Evolutionary conservation across 495 filamentous ascomycete genomes (phyloP).

Genomic region (Penicillium flavigenum): DNA sequence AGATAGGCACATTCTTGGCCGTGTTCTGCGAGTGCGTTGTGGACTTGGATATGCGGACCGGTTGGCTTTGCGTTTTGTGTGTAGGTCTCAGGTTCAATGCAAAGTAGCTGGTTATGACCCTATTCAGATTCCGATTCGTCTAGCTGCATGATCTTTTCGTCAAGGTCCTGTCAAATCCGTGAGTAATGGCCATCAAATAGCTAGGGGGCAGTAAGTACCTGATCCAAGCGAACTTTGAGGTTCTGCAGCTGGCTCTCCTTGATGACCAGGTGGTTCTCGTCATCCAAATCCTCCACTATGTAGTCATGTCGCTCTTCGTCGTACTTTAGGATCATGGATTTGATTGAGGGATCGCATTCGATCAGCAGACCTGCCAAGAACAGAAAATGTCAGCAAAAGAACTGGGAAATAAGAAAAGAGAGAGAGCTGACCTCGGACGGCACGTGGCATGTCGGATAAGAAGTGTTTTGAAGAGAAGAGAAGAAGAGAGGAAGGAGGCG

Average conservation of each 20-base stretch:
- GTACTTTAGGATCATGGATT: conserved; percentile 73
- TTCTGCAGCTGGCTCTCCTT: conserved; percentile 66
- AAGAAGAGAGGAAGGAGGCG: background rate
- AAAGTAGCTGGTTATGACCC: background rate
- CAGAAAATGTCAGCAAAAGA: background rate
- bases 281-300: conserved; percentile 75
- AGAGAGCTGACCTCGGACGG: conserved; percentile 41
- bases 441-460: conserved; percentile 45
- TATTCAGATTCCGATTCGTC: conserved; percentile 54
- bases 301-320: conserved; percentile 66
- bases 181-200: conserved; percentile 1
- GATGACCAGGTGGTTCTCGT: conserved; percentile 65
- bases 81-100: background rate
- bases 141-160: conserved; percentile 54
- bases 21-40: background rate
- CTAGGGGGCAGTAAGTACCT: conserved; percentile 40
- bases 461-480: background rate
- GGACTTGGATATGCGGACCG: background rate
- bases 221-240: conserved; percentile 59
- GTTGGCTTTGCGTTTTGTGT: background rate
- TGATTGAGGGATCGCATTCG: conserved; percentile 76
- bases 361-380: conserved; percentile 61
- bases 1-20: background rate
- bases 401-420: background rate
- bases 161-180: conserved; percentile 43